Evolutionary conservation across 1,139 yeast genomes (phyloP).

Genomic region (Pneumocystis oryctolagi): DNA sequence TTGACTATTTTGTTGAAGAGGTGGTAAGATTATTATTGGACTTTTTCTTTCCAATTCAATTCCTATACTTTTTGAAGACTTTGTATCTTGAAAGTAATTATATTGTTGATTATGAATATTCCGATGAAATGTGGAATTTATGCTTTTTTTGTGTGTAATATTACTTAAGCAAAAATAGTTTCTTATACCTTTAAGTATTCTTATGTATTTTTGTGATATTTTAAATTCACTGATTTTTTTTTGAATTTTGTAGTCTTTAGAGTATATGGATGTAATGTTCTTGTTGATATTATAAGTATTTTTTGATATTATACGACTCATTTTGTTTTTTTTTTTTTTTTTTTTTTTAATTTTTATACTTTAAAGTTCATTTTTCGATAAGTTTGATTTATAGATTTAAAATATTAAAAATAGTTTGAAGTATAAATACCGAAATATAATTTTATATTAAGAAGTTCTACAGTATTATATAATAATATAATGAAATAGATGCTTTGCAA

Average conservation of each 20-base stretch:
- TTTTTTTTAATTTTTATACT: neutral
- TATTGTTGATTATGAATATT: neutral
- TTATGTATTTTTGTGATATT: neutral
- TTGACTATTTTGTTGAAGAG: constrained; percentile 18
- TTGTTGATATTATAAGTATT: neutral
- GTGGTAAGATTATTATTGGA: constrained; percentile 20
- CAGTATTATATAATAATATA: no score
- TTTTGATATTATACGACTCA: neutral
- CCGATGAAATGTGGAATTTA: neutral
- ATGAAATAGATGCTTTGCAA: neutral
- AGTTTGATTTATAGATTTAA: no score
- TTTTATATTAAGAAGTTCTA: no score
- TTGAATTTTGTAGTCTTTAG: neutral
- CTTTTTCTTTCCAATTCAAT: neutral
- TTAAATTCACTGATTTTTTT: neutral
- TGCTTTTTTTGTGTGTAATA: neutral
- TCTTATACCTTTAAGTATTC: neutral
- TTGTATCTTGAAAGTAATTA: neutral
- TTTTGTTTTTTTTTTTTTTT: neutral
- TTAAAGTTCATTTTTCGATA: neutral
- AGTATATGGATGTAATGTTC: neutral
- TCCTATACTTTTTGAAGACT: neutral
- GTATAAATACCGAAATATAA: neutral
- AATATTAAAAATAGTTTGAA: neutral
- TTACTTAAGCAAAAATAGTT: neutral